Base-by-base conservation (phyloP, 495 filamentous ascomycete genomes). In the Lasiosphaeria hispida region DNA sequence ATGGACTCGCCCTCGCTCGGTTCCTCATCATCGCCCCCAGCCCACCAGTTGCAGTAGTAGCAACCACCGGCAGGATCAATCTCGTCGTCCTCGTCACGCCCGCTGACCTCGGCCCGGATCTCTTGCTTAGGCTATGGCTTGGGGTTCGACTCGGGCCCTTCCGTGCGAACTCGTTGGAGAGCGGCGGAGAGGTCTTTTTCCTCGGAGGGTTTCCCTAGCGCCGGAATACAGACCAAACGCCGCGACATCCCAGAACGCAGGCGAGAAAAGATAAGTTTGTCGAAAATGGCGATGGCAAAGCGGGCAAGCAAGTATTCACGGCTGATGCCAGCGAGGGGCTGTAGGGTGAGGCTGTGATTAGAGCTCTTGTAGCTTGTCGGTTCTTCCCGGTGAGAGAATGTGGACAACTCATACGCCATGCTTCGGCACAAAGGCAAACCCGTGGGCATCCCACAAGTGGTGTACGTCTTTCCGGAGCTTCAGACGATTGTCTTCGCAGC, bases 381-480 rank as follows among this genome's bases (percentile, higher is more conserved):
- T 52, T 10, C 5, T 13, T 13, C n/a, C 33, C 1, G 1, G 4
- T 7, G 4, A 7, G 7, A 52, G 48, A 4, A 52, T 35, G n/a
- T 52, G 36, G 36, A 34, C 34, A 4, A 37, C 30, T 35, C 48
- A 52, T 7, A 7, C 14, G 4, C 48, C 48, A 14, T 17, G 14
- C 14, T 52, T 52, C 0, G 36, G 48, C n/a, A 52, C 35, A 37
- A 52, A 15, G 10, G 48, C 48, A 38, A 52, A 18, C 13, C 17
- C 13, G 11, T 52, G 48, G 2, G 48, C 36, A 35, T 52, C 48
- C 48, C 34, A 52, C 0, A 52, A 35, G 34, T 13, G 4, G 48
- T 52, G 48, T 14, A 52, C 17, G n/a, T 52, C 48, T 40, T 52
- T 39, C 2, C 48, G 48, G 14, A 52, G 33, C 35, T 14, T 18